phyloP scores from a whole-genome alignment of 345 rosid species.

The Bretschneidera sinensis region DNA sequence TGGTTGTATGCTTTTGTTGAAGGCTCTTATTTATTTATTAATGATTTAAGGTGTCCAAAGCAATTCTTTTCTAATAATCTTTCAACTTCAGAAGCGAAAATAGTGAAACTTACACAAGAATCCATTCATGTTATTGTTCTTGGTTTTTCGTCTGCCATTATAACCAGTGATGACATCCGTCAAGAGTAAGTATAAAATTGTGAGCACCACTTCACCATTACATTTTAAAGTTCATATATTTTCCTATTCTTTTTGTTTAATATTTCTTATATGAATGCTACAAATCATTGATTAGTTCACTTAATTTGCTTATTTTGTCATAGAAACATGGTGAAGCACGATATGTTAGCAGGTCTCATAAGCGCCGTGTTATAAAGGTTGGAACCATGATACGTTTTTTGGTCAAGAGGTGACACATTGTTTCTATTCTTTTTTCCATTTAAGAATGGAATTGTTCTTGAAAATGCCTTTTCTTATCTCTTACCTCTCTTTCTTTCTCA shows the following conservation, averaged over 20 bases:
- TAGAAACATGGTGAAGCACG: conserved; percentile 54
- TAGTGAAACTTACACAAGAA: conserved; percentile 60
- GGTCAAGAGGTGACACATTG: conserved; percentile 60
- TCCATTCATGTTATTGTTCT: conserved; percentile 78
- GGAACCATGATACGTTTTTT: conserved; percentile 67
- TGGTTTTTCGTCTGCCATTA: conserved; percentile 73
- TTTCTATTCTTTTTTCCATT: neutral
- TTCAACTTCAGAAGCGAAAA: conserved; percentile 58
- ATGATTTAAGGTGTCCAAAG: too few relatives aligned
- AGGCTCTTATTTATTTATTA: too few relatives aligned
- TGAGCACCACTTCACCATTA: conserved; percentile 17
- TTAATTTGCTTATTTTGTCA: neutral
- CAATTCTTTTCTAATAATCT: neutral
- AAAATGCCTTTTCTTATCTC: too few relatives aligned
- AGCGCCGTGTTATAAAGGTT: conserved; percentile 55
- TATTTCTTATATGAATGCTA: neutral
- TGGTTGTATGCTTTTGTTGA: neutral
- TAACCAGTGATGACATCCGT: conserved; percentile 57
- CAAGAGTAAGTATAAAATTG: conserved; percentile 56
- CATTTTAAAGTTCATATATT: neutral
- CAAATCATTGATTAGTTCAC: neutral
- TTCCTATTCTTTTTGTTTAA: neutral
- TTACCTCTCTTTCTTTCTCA: neutral
- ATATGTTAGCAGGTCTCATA: conserved; percentile 52
- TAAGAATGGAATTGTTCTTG: neutral